A percentile compares a stretch with the other conserved stretches of the same genome.
phyloP scores from a whole-genome alignment of 2,329 filamentous ascomycete genomes.

The Albophoma yamanashiensis region DNA sequence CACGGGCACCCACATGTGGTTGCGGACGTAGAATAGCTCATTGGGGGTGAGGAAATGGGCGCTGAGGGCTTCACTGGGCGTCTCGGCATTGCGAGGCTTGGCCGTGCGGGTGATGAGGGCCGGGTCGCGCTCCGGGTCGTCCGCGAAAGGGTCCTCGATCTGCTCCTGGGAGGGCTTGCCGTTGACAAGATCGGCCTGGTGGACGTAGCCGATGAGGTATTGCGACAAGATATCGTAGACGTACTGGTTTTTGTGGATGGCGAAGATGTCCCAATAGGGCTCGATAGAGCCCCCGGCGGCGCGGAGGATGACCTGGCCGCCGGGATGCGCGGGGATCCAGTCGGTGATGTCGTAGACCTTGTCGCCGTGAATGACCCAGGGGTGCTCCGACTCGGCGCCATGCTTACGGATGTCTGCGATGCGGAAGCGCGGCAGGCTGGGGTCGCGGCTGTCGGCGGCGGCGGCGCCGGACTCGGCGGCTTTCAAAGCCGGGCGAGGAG shows the following conservation, averaged over 20 bases:
- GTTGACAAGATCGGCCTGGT: slow-evolving; percentile 46
- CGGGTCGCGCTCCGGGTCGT: slow-evolving; percentile 41
- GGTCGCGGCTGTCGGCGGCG: slow-evolving; percentile 20
- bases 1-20: slow-evolving; percentile 53
- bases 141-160: slow-evolving; percentile 50
- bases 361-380: slow-evolving; percentile 54
- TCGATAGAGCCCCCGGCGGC: slow-evolving; percentile 56
- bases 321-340: slow-evolving; percentile 55
- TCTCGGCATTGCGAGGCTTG: slow-evolving; percentile 52
- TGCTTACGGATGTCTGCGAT: slow-evolving; percentile 42
- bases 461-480: neutral
- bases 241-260: slow-evolving; percentile 55
- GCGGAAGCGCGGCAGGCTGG: slow-evolving; percentile 35
- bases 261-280: slow-evolving; percentile 60
- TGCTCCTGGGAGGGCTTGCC: slow-evolving; percentile 40
- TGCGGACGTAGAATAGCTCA: slow-evolving; percentile 47
- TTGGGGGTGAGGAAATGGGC: slow-evolving; percentile 43
- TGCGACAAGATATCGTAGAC: slow-evolving; percentile 55
- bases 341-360: slow-evolving; percentile 63
- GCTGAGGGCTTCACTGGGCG: slow-evolving; percentile 36
- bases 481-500: neutral
- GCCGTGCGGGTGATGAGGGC: slow-evolving; percentile 39
- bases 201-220: slow-evolving; percentile 52
- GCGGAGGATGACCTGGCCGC: slow-evolving; percentile 56
- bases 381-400: slow-evolving; percentile 37